phyloP scores from a whole-genome alignment of 164 flowering plant genomes.

The Nymphaea thermarum region DNA sequence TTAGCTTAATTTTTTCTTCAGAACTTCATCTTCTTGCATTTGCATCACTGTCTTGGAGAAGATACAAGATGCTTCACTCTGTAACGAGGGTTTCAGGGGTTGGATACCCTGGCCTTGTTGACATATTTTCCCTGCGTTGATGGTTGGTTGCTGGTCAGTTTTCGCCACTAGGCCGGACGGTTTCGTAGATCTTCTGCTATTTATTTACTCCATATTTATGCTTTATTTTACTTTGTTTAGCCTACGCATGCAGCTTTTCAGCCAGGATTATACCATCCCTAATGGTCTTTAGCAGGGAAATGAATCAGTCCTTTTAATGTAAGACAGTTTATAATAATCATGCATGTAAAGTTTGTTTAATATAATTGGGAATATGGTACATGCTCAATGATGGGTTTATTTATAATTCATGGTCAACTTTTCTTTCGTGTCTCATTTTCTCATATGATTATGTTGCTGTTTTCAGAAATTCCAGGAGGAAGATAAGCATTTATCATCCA shows the following conservation, averaged over 20 bases:
- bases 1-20: not conserved
- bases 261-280: not conserved
- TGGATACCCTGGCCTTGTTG: too few relatives aligned
- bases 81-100: too few relatives aligned
- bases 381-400: too few relatives aligned
- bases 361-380: too few relatives aligned
- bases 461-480: constrained; percentile 86
- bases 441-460: not conserved
- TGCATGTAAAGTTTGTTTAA: too few relatives aligned
- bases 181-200: not conserved
- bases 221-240: not conserved
- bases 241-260: not conserved
- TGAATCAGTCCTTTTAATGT: too few relatives aligned
- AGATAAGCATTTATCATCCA: constrained; percentile 65
- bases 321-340: too few relatives aligned
- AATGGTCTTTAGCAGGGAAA: too few relatives aligned
- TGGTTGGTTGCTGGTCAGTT: not conserved
- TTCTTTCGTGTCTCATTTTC: not conserved
- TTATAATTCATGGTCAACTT: too few relatives aligned
- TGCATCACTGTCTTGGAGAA: not conserved
- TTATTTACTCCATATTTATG: not conserved
- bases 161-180: not conserved
- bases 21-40: not conserved
- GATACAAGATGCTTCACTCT: too few relatives aligned
- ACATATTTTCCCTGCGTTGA: too few relatives aligned